Percentiles rank a stretch among this genome's conserved stretches.
phyloP scores from a whole-genome alignment of 2,329 filamentous ascomycete genomes.

The Trichoderma endophyticum region DNA sequence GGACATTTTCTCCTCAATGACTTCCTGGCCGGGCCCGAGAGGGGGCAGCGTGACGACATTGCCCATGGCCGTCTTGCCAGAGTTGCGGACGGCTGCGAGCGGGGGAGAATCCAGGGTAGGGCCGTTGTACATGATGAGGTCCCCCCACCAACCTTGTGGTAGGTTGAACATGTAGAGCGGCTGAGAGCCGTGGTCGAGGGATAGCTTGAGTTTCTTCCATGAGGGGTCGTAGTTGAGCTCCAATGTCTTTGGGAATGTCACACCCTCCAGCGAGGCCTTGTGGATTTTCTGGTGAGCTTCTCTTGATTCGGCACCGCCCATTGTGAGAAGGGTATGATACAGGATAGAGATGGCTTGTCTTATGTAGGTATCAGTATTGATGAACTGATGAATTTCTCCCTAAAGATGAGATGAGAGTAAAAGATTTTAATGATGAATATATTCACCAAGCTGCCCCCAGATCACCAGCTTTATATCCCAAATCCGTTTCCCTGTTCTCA shows the following conservation, averaged over 20 bases:
- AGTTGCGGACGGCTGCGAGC: conserved; percentile 12
- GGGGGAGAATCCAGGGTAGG: conserved; percentile 8
- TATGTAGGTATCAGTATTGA: background rate
- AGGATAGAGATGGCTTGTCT: background rate
- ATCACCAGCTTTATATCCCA: background rate
- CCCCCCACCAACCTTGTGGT: conserved; percentile 9
- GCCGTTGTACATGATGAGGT: conserved; percentile 18
- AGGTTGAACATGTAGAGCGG: conserved; percentile 16
- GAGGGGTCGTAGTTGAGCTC: conserved; percentile 10
- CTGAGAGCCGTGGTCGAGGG: background rate
- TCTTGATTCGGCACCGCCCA: conserved; percentile 9
- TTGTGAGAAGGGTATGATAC: background rate
- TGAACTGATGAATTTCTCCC: background rate
- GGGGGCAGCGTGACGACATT: conserved; percentile 20
- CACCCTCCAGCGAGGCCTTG: background rate
- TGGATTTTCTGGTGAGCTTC: conserved; percentile 6
- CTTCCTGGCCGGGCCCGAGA: conserved; percentile 12
- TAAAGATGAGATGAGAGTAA: background rate
- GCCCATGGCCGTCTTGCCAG: background rate
- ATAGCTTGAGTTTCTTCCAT: conserved; percentile 12
- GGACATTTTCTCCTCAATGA: conserved; percentile 15
- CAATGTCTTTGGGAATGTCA: conserved; percentile 3
- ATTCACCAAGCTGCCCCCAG: too few species aligned
- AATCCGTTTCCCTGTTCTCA: background rate
- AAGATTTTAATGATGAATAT: background rate